phyloP scores from a whole-genome alignment of 179 eudicot genomes.

The Carnegiea gigantea region DNA sequence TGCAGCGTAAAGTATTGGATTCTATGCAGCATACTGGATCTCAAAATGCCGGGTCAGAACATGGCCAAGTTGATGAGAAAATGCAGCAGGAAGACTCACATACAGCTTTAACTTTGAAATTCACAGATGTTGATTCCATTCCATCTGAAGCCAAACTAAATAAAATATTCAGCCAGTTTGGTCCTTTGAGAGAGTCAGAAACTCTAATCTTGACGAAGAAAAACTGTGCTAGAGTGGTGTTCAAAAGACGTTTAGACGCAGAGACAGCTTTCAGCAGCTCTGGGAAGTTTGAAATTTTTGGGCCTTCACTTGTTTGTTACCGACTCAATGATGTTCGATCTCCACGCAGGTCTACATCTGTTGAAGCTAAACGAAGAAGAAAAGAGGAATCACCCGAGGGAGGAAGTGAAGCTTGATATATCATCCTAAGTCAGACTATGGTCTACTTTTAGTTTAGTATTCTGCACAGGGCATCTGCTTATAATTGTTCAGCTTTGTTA shows the following conservation, averaged over 20 bases:
- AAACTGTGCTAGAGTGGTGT: slow-evolving; percentile 52
- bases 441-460: slow-evolving; percentile 15
- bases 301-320: slow-evolving; percentile 48
- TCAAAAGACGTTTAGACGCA: slow-evolving; percentile 47
- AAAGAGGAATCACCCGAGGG: slow-evolving; percentile 33
- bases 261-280: slow-evolving; percentile 56
- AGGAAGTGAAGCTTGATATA: slow-evolving; percentile 26
- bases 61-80: slow-evolving; percentile 4
- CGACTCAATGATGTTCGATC: slow-evolving; percentile 33
- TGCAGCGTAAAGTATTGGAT: too few relatives aligned
- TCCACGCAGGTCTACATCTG: slow-evolving; percentile 22
- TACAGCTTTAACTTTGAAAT: slow-evolving; percentile 56
- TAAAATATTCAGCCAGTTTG: slow-evolving; percentile 54
- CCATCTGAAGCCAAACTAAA: slow-evolving; percentile 55
- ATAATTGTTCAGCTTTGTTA: not conserved
- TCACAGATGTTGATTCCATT: slow-evolving; percentile 50
- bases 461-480: slow-evolving; percentile 13
- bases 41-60: too few relatives aligned
- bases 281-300: slow-evolving; percentile 58
- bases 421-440: not conserved
- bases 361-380: slow-evolving; percentile 36
- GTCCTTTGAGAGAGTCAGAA: slow-evolving; percentile 57
- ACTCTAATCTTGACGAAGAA: slow-evolving; percentile 46
- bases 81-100: slow-evolving; percentile 25
- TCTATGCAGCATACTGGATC: too few relatives aligned